phyloP scores from a whole-genome alignment of 345 rosid genomes.

The Populus nigra region DNA sequence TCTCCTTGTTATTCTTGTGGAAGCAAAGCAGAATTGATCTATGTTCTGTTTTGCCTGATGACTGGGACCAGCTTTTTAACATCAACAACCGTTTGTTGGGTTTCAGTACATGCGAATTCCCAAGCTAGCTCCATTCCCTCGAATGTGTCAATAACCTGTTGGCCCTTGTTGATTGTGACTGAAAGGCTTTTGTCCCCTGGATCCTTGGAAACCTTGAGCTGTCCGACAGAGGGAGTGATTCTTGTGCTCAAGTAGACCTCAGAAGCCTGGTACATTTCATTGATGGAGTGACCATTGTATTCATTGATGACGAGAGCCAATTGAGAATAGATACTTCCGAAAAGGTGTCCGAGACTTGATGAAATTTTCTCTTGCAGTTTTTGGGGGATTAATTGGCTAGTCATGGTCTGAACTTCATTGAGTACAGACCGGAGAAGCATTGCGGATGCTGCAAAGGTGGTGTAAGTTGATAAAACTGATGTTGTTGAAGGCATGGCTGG shows the following conservation, averaged over 20 bases:
- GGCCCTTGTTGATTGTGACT: constrained; percentile 18
- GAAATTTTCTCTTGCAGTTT: constrained; percentile 3
- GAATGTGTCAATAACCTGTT: constrained; percentile 15
- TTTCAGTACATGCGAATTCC: constrained; percentile 17
- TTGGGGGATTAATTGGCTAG: constrained; percentile 17
- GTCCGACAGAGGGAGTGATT: constrained; percentile 10
- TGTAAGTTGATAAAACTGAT: constrained; percentile 19
- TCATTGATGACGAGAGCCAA: constrained; percentile 12
- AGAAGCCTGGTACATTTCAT: constrained; percentile 13
- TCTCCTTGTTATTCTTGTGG: constrained; percentile 20
- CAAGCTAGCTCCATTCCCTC: constrained; percentile 24
- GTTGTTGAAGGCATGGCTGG: constrained; percentile 21
- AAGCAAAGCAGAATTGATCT: constrained; percentile 16
- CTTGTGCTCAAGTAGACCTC: constrained; percentile 21
- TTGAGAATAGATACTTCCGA: not conserved
- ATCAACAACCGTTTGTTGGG: constrained; percentile 3
- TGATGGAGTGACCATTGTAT: not conserved
- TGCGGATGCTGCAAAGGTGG: constrained; percentile 19
- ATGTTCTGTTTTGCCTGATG: not conserved
- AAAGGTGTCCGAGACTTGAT: constrained; percentile 2
- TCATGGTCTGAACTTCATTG: constrained; percentile 11
- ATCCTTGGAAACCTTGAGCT: constrained; percentile 16
- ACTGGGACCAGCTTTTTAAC: not conserved
- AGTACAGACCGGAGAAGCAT: constrained; percentile 15
- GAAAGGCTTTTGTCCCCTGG: not conserved